Percentiles rank a stretch among this genome's conserved stretches.
These are phyloP conservation scores for Eucalyptus marginata DNA, from an alignment of 345 rosid genomes.

Conservation along the genomic window DNA sequence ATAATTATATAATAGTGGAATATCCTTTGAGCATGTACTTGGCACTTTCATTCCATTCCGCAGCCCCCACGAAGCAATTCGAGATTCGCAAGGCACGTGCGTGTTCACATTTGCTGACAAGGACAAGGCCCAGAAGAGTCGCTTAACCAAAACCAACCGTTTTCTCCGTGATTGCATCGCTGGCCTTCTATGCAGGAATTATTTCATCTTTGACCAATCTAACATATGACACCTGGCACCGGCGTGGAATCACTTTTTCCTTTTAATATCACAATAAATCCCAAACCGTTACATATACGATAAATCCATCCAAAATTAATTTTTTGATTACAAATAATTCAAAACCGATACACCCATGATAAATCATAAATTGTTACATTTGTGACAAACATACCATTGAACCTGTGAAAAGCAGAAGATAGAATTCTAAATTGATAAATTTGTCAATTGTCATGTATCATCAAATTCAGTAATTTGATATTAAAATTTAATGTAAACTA, in stretches of 20 bases:
- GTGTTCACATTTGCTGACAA: background rate
- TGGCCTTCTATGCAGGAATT: background rate
- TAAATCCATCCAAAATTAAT: too few species aligned
- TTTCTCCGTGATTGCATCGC: background rate
- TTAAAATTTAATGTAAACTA: too few species aligned
- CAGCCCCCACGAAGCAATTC: background rate
- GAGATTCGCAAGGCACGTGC: background rate
- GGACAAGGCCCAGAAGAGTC: background rate
- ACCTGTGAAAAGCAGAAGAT: accelerated
- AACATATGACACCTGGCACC: background rate
- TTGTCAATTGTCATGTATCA: accelerated
- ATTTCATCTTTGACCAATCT: background rate
- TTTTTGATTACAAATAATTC: accelerated
- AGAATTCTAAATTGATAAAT: accelerated
- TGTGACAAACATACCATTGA: accelerated
- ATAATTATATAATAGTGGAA: background rate
- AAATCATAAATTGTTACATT: too few species aligned
- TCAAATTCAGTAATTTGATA: accelerated
- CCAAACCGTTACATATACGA: background rate
- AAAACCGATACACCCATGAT: accelerated
- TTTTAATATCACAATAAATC: background rate
- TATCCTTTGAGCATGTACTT: background rate
- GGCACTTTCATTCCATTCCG: background rate
- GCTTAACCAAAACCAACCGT: background rate
- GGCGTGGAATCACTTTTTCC: background rate